These are phyloP conservation scores for Neonectria sp. DNA, from an alignment of 2,329 filamentous ascomycete species.

Conservation along the genomic window DNA sequence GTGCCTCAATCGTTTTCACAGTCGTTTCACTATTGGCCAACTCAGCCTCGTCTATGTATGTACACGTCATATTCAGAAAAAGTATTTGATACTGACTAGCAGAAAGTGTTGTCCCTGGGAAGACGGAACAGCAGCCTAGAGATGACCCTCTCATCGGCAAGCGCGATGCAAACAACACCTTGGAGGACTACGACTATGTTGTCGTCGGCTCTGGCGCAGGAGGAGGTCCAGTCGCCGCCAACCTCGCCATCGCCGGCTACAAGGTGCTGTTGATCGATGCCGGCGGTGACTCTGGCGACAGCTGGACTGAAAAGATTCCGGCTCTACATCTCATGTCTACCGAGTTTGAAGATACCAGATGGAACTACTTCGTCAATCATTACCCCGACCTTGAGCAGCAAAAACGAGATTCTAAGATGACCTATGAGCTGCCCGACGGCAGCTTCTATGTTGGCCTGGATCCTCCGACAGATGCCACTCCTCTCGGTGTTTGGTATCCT, in stretches of 20 bases:
- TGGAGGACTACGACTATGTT: conserved; percentile 68
- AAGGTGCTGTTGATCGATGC: conserved; percentile 72
- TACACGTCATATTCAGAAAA: neutral
- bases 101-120: conserved; percentile 12
- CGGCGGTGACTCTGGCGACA: conserved; percentile 66
- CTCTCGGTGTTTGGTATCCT: conserved; percentile 61
- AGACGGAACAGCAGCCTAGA: neutral
- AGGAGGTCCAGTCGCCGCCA: conserved; percentile 68
- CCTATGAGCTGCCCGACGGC: conserved; percentile 55
- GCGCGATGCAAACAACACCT: conserved; percentile 5
- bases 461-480: conserved; percentile 55
- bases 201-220: conserved; percentile 71
- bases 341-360: conserved; percentile 53
- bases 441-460: conserved; percentile 50
- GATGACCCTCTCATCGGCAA: conserved; percentile 19
- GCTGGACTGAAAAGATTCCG: conserved; percentile 47
- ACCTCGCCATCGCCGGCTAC: conserved; percentile 69
- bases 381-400: conserved; percentile 64
- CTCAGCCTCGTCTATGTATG: conserved; percentile 27
- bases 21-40: conserved; percentile 32
- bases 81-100: neutral
- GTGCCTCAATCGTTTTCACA: conserved; percentile 28
- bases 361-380: conserved; percentile 76
- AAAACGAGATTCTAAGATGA: conserved; percentile 66
- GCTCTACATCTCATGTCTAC: conserved; percentile 46